Evolutionary conservation across 1,284 basidiomycete species (phyloP).

Genomic region (Cutaneotrichosporon spelunceum): DNA sequence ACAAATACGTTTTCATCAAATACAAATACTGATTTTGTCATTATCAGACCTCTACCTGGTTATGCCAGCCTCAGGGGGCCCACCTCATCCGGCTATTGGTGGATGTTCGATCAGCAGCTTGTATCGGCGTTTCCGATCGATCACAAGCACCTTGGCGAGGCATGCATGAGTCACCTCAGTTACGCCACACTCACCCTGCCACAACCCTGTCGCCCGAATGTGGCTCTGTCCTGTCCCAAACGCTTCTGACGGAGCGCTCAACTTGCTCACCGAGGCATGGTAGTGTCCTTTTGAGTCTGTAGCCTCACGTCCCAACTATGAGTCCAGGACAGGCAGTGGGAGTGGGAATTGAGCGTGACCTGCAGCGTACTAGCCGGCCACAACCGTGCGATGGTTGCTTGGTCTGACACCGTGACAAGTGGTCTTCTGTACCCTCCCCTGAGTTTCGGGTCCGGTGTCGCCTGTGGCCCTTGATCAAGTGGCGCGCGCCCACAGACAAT

Average conservation of each 20-base stretch:
- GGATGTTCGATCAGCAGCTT: too few species aligned
- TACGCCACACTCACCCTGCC: background rate
- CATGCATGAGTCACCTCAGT: background rate
- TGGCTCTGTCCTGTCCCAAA: background rate
- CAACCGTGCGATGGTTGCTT: background rate
- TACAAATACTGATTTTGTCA: too few species aligned
- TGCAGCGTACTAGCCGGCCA: background rate
- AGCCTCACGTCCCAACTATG: background rate
- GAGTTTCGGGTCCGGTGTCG: background rate
- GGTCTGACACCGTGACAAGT: background rate
- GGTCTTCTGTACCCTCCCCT: background rate
- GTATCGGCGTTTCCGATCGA: background rate
- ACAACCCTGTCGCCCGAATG: background rate
- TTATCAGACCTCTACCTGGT: too few species aligned
- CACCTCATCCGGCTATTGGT: too few species aligned
- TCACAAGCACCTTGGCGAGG: background rate
- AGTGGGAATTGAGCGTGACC: background rate
- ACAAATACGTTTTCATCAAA: too few species aligned
- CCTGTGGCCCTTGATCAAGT: background rate
- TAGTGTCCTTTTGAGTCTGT: too few species aligned
- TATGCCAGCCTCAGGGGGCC: too few species aligned
- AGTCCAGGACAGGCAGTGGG: background rate
- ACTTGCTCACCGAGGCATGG: background rate
- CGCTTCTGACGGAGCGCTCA: background rate
- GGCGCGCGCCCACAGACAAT: background rate